A percentile compares a stretch with the other conserved stretches of the same genome.
These are phyloP conservation scores for Lithohypha guttulata DNA, from an alignment of 2,329 filamentous ascomycete genomes.

Conservation along the genomic window DNA sequence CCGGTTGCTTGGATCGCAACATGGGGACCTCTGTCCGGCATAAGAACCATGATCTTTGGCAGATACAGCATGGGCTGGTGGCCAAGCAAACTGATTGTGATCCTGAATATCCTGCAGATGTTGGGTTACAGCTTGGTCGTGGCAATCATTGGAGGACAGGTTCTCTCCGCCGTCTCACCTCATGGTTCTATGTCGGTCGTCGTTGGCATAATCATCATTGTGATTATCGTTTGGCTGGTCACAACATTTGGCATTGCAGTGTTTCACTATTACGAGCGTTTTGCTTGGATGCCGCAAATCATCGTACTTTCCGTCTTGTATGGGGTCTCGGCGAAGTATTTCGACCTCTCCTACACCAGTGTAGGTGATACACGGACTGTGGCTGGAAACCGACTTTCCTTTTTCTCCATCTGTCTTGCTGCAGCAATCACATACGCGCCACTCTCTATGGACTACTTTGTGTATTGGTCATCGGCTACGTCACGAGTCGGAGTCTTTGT, in stretches of 20 bases:
- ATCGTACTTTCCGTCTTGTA: constrained; percentile 51
- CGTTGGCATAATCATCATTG: constrained; percentile 57
- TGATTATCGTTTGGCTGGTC: constrained; percentile 51
- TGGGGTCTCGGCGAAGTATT: constrained; percentile 50
- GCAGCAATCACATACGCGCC: constrained; percentile 16
- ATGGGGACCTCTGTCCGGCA: constrained; percentile 51
- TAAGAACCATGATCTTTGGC: constrained; percentile 51
- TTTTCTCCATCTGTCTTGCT: constrained; percentile 51
- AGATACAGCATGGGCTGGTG: constrained; percentile 56
- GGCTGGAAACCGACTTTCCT: constrained; percentile 47
- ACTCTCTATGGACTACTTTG: constrained; percentile 33
- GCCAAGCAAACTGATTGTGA: constrained; percentile 51
- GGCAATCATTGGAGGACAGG: constrained; percentile 57
- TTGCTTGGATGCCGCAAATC: constrained; percentile 53
- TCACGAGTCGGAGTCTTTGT: constrained; percentile 44
- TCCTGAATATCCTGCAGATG: constrained; percentile 53
- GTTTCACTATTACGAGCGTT: constrained; percentile 59
- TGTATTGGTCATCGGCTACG: constrained; percentile 50
- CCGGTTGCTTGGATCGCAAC: constrained; percentile 51
- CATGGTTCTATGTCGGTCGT: constrained; percentile 50
- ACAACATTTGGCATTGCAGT: constrained; percentile 57
- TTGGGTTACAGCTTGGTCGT: constrained; percentile 50
- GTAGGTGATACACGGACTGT: constrained; percentile 31
- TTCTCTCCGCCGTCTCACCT: constrained; percentile 53
- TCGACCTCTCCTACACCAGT: constrained; percentile 44